Conservation (phyloP, 805 yeast species). For the Maudiozyma bulderi region DNA sequence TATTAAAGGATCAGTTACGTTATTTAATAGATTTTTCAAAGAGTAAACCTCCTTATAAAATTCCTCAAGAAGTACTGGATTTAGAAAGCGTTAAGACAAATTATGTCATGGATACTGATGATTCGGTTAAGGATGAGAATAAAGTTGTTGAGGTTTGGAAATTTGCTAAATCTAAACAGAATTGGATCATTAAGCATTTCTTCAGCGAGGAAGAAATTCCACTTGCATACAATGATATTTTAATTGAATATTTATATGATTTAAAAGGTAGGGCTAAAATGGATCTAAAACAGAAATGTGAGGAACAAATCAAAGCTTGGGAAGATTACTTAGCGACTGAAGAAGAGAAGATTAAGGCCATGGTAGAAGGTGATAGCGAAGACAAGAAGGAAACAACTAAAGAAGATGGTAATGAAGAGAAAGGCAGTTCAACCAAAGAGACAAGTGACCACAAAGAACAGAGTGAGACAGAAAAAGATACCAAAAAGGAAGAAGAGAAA, state of each 20-base stretch:
- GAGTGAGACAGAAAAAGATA: slow-evolving; percentile 6
- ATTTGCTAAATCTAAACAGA: slow-evolving; percentile 30
- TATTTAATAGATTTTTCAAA: slow-evolving; percentile 28
- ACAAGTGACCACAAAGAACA: slow-evolving; percentile 6
- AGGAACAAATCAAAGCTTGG: slow-evolving; percentile 16
- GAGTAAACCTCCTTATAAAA: slow-evolving; percentile 14
- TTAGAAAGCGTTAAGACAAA: slow-evolving; percentile 19
- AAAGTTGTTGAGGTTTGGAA: slow-evolving; percentile 27
- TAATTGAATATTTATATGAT: slow-evolving; percentile 24
- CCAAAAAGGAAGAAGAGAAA: slow-evolving; percentile 5
- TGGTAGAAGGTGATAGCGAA: slow-evolving; percentile 12
- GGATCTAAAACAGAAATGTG: slow-evolving; percentile 16
- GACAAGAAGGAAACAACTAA: slow-evolving; percentile 1
- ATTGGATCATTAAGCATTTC: slow-evolving; percentile 29
- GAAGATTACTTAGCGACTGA: slow-evolving; percentile 18
- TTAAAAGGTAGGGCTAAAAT: slow-evolving; percentile 18
- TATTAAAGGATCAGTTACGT: slow-evolving; percentile 28
- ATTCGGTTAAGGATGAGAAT: slow-evolving; percentile 3
- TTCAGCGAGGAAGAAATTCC: slow-evolving; percentile 23
- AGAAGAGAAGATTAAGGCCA: slow-evolving; percentile 15
- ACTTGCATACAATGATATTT: slow-evolving; percentile 17
- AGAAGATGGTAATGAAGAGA: slow-evolving; percentile 3
- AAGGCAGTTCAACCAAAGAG: slow-evolving; percentile 4
- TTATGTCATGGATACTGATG: slow-evolving; percentile 8
- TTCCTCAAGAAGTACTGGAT: slow-evolving; percentile 16